Percentiles rank a stretch among this genome's conserved stretches.
These are phyloP conservation scores for Vaccinium myrtillus DNA, from an alignment of 148 eudicot genomes.

Conservation along the genomic window DNA sequence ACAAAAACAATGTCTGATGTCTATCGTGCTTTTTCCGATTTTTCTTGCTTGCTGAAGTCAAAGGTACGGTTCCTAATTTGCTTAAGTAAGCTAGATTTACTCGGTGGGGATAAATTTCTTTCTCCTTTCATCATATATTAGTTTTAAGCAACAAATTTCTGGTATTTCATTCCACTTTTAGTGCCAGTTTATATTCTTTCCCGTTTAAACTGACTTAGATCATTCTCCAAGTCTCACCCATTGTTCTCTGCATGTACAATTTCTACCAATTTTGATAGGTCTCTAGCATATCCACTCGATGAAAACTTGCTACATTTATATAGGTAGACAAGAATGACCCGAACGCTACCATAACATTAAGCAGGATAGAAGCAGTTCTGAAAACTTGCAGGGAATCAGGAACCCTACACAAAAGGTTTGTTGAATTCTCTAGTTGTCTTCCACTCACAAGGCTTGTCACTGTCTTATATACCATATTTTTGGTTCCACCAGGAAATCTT, in stretches of 20 bases:
- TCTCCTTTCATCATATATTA: too few relatives aligned
- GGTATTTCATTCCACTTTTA: too few relatives aligned
- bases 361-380: conserved; percentile 62
- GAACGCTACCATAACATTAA: conserved; percentile 42
- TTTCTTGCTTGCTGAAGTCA: conserved; percentile 64
- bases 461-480: too few relatives aligned
- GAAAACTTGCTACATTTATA: conserved; percentile 12
- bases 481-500: conserved; percentile 49
- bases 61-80: conserved; percentile 42
- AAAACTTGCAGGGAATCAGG: conserved; percentile 74
- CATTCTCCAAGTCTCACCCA: background rate
- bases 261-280: background rate
- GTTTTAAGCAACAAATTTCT: background rate
- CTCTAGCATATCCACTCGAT: background rate
- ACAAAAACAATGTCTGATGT: conserved; percentile 78
- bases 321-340: conserved; percentile 74
- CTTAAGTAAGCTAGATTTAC: background rate
- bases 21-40: conserved; percentile 82
- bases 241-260: background rate
- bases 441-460: too few relatives aligned
- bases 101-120: background rate
- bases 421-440: too few relatives aligned
- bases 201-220: background rate
- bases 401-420: background rate
- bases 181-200: background rate